phyloP scores from a whole-genome alignment of 306 rosid species.

The Cicer cuneatum region DNA sequence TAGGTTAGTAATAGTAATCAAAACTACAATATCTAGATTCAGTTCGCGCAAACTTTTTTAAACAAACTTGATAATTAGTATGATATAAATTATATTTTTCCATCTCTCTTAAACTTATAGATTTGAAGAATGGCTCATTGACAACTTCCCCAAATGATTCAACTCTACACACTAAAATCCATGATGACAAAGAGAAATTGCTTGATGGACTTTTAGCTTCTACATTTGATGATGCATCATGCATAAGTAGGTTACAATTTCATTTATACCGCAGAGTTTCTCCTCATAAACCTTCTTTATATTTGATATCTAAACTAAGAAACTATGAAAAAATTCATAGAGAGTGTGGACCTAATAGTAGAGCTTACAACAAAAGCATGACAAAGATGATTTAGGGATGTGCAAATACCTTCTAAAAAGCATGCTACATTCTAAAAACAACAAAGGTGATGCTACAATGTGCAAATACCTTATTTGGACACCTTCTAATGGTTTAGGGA shows the following conservation, averaged over 20 bases:
- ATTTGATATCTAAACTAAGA: slow-evolving; percentile 61
- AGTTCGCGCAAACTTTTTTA: neutral
- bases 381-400: no score
- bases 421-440: slow-evolving; percentile 43
- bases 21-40: neutral
- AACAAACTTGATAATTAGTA: neutral
- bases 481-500: slow-evolving; percentile 65
- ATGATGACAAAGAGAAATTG: slow-evolving; percentile 47
- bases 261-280: slow-evolving; percentile 51
- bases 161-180: neutral
- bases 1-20: neutral
- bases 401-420: no score
- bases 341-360: slow-evolving; percentile 57
- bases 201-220: slow-evolving; percentile 58
- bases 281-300: slow-evolving; percentile 57
- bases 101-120: slow-evolving; percentile 5
- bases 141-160: slow-evolving; percentile 27
- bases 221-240: slow-evolving; percentile 56
- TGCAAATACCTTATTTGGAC: slow-evolving; percentile 69
- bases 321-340: slow-evolving; percentile 61
- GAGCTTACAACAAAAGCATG: slow-evolving; percentile 52
- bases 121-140: neutral
- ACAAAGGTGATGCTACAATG: slow-evolving; percentile 4
- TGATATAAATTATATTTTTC: neutral
- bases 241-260: slow-evolving; percentile 59